Evolutionary conservation across 495 filamentous ascomycete genomes (phyloP), one percentile per base, ranked within the genome.

Genomic region (Platismatia glauca): DNA sequence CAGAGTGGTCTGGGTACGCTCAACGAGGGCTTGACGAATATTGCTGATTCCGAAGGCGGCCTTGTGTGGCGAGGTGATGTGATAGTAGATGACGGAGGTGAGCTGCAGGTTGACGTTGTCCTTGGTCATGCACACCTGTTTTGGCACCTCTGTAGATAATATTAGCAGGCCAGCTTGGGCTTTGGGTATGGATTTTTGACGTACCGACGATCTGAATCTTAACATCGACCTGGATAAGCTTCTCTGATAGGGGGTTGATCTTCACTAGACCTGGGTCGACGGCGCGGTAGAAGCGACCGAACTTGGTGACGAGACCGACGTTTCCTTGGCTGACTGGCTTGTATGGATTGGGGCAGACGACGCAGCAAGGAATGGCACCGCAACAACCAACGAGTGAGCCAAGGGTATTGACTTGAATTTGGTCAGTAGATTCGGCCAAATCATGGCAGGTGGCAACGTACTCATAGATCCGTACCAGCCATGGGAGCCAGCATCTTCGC

Each of bases 51-150:
- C 95, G 73, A 99, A 99, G 44, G 95, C 95, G 62, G 92, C 89
- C 78, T 95, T 96, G 83, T 97, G 94, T 2, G 94, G 94, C 11
- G 89, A 90, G 59, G 83, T 86, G 71, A 99, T 90, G 81, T 95
- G 90, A 80, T 99, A 99, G 82, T 99, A 99, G 79, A 99, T 99
- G 66, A 99, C 94, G 34, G 88, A 93, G 39, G 91, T 97, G 62
- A 98, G 82, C 69, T 93, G 84, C 52, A 98, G 82, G 31, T 87
- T 95, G 62, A 97, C 94, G 68, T 97, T 97, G 78, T 99, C 94
- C 76, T 96, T 97, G 74, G 95, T 99, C 92, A 99, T 99, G 82
- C 93, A 97, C 69, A 92, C 84, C 77, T 99, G 94, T 72, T 90
- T 83, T 9, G 94, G 94, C 8, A 98, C 94, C 80, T 99, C 90